Percentiles rank a stretch among this genome's conserved stretches.
Conservation (phyloP, 495 filamentous ascomycete genomes). For the Amniculicola lignicola region DNA sequence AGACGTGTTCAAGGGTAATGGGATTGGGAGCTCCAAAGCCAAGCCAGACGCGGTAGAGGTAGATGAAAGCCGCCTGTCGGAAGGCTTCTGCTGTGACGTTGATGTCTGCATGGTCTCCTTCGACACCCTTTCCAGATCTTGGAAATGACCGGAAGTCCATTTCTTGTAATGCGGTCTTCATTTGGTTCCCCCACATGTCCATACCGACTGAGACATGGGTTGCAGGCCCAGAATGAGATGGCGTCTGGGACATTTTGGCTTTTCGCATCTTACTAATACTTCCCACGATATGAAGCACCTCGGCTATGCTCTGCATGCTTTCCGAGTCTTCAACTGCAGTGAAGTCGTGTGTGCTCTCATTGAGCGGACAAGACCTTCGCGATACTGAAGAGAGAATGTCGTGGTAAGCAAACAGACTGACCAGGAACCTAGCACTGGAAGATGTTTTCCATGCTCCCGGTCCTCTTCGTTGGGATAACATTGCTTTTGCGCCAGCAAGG, state of each 20-base stretch:
- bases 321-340: not conserved
- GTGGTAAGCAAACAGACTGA: constrained; percentile 9
- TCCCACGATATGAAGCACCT: constrained; percentile 1
- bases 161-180: not conserved
- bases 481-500: constrained; percentile 1
- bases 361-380: not conserved
- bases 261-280: not conserved
- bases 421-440: not conserved
- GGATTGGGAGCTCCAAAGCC: constrained; percentile 2
- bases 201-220: too few species aligned
- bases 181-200: not conserved
- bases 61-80: constrained; percentile 10
- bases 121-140: not conserved
- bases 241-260: not conserved
- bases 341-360: not conserved
- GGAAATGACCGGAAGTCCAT: not conserved
- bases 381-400: constrained; percentile 5
- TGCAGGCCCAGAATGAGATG: too few species aligned
- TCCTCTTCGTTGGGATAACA: not conserved
- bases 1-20: not conserved
- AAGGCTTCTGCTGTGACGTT: constrained; percentile 1
- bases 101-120: not conserved
- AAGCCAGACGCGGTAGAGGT: constrained; percentile 6
- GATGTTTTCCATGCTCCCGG: not conserved
- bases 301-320: not conserved